A percentile compares a stretch with the other conserved stretches of the same genome.
Evolutionary conservation across 108 stramenopile species (phyloP).

Genomic region (Craspedostauros australis): DNA sequence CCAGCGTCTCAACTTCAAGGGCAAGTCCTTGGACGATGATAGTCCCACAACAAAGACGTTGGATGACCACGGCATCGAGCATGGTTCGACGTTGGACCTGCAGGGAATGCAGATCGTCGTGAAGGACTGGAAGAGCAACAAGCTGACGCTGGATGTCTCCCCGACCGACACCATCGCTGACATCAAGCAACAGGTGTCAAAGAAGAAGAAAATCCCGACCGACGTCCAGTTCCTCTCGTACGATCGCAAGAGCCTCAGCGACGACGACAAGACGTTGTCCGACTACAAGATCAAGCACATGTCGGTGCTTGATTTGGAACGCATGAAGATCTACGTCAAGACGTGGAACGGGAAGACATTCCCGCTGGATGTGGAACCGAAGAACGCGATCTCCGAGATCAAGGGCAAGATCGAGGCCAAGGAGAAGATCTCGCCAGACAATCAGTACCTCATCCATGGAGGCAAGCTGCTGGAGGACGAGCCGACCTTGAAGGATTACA

Average conservation of each 20-base stretch:
- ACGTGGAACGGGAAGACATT: slow-evolving; percentile 6
- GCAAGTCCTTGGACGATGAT: slow-evolving; percentile 10
- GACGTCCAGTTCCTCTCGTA: slow-evolving; percentile 51
- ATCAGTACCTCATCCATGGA: slow-evolving; percentile 11
- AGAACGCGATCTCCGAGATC: background rate
- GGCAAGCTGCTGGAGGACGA: slow-evolving; percentile 10
- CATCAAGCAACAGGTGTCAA: slow-evolving; percentile 12
- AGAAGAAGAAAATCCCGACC: slow-evolving; percentile 5
- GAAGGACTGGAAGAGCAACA: slow-evolving; percentile 3
- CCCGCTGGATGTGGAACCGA: slow-evolving; percentile 10
- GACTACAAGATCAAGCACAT: slow-evolving; percentile 14
- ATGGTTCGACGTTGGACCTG: slow-evolving; percentile 17
- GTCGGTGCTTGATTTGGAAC: slow-evolving; percentile 5
- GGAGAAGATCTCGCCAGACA: background rate
- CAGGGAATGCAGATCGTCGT: slow-evolving; percentile 21
- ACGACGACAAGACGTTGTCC: slow-evolving; percentile 7
- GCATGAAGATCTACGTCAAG: slow-evolving; percentile 13
- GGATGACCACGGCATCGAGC: slow-evolving; percentile 9
- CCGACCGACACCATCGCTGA: slow-evolving; percentile 15
- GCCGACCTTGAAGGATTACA: slow-evolving; percentile 10
- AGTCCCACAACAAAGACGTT: slow-evolving; percentile 13
- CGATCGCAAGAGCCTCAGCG: slow-evolving; percentile 36
- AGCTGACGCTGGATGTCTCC: slow-evolving; percentile 3
- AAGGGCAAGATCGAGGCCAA: slow-evolving; percentile 1
- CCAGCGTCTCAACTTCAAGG: slow-evolving; percentile 12